Evolutionary conservation across 345 rosid species (phyloP), one percentile per base, ranked within the genome.

Genomic region (Euphorbia tirucalli): DNA sequence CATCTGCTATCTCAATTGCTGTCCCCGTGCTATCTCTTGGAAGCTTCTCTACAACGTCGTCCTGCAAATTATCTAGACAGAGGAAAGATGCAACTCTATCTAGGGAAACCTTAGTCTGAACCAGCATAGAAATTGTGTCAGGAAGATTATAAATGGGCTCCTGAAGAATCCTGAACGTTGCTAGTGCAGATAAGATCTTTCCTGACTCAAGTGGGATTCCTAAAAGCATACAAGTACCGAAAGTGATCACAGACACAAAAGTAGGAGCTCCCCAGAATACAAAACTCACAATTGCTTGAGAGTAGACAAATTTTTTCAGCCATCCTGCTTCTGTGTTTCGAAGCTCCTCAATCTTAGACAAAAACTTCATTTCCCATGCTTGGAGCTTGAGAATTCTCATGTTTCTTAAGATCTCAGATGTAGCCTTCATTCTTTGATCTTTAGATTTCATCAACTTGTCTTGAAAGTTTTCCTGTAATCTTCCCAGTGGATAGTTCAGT

Each of bases 351-450:
- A 77, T 71, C 71, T 77, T 81, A 8, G 79, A 74, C 66, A 81
- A 52, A 63, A 81, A 81, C 24, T 71, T 81, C 77, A 77, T 77
- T 67, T 81, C 84, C 84, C 84, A 81, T 24, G 74, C 84, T 61
- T 81, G 84, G 65, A 77, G 81, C 64, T 81, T 81, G 50, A 77
- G 79, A 49, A 77, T 81, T 64, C 72, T 81, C 81, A 81, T 77
- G 68, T 77, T 77, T 43, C 77, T 49, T 13, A 80, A 46, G 32
- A 72, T 65, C 60, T 80, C 83, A 21, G 77, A 63, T 14, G 83
- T 80, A 6, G 77, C 71, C 60, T 74, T 81, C 84, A 81, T 81
- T 54, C 81, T 57, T 22, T 71, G 39, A 43, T 81, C 84, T 48
- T 77, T 81, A 18, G 79, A 71, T 49, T 71, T 56, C 84, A 81